These are phyloP conservation scores for Rubia tinctorum DNA, from an alignment of 305 asterid genomes.

Conservation along the genomic window DNA sequence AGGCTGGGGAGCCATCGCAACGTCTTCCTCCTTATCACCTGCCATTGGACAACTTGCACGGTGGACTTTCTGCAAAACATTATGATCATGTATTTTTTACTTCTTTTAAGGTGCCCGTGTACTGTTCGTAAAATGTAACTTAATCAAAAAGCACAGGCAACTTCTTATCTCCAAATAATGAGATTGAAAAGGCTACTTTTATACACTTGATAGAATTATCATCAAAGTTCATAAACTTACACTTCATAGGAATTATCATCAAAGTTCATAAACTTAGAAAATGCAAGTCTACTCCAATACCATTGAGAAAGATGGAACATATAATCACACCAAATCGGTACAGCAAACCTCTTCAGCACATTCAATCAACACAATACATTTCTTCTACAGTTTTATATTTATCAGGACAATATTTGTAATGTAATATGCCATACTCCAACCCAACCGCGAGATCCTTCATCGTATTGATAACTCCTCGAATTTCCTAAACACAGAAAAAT, in stretches of 20 bases:
- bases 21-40: slow-evolving; percentile 96
- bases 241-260: background rate
- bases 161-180: background rate
- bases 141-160: background rate
- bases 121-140: background rate
- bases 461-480: slow-evolving; percentile 50
- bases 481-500: slow-evolving; percentile 46
- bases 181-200: too few relatives aligned
- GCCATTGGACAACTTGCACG: slow-evolving; percentile 88
- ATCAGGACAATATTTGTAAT: background rate
- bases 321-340: background rate
- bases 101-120: background rate
- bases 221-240: too few relatives aligned
- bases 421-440: slow-evolving; percentile 54
- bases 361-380: background rate
- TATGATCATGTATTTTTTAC: background rate
- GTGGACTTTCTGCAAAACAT: slow-evolving; percentile 74
- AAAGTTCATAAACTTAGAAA: background rate
- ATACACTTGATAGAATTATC: too few relatives aligned
- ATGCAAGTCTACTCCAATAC: background rate
- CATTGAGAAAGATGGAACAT: background rate
- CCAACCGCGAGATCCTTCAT: slow-evolving; percentile 75
- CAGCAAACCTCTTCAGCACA: background rate
- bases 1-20: slow-evolving; percentile 74
- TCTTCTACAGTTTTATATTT: background rate